Percentiles rank a stretch among this genome's conserved stretches.
Conservation (phyloP, 139 green algal genomes). For the Coelastrella sp. region DNA sequence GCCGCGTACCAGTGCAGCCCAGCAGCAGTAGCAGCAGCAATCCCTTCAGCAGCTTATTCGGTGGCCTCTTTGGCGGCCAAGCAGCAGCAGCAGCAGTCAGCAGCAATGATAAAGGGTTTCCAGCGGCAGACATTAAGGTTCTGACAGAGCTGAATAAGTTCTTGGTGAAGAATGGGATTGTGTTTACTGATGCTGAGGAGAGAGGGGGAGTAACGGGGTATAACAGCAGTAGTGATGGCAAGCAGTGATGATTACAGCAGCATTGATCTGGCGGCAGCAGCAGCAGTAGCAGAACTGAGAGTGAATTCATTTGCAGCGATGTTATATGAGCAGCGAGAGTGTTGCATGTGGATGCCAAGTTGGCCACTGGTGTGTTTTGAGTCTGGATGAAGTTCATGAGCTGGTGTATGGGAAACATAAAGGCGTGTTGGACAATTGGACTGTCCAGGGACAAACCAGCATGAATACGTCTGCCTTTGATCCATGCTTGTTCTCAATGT, state of each 20-base stretch:
- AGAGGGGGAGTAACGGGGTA: not conserved
- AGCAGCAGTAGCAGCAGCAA: conserved; percentile 6
- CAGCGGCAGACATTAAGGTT: conserved; percentile 9
- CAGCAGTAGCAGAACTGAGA: not conserved
- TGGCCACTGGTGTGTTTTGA: too few relatives aligned
- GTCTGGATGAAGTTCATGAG: too few relatives aligned
- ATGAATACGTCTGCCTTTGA: too few relatives aligned
- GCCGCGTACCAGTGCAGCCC: not conserved
- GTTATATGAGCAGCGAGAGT: too few relatives aligned
- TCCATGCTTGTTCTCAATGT: too few relatives aligned
- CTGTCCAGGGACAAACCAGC: too few relatives aligned
- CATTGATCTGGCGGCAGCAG: not conserved
- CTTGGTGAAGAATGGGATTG: not conserved
- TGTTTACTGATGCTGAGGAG: not conserved
- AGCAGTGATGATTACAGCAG: too few relatives aligned
- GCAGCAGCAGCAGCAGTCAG: not conserved
- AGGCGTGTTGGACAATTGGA: too few relatives aligned
- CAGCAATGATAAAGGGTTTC: conserved; percentile 19
- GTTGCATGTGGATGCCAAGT: too few relatives aligned
- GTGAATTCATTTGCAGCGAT: not conserved
- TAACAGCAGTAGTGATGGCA: not conserved
- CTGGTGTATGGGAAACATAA: too few relatives aligned
- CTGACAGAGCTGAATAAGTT: not conserved
- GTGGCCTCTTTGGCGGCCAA: not conserved
- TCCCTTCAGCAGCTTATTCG: not conserved